Evolutionary conservation across 2,329 filamentous ascomycete species (phyloP).

Genomic region (Plectosphaerella sp.): DNA sequence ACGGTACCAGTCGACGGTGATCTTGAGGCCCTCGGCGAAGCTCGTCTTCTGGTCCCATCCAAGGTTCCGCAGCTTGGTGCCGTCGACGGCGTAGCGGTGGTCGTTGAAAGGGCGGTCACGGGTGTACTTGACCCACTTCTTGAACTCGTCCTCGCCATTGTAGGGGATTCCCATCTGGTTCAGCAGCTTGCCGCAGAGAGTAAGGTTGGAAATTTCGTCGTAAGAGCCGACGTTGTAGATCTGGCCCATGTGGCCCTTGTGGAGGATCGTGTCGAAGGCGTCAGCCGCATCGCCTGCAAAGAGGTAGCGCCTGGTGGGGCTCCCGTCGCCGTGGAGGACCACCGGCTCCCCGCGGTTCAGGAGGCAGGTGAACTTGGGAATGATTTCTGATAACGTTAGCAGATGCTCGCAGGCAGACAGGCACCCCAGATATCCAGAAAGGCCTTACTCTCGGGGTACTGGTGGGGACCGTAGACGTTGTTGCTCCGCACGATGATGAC

Average conservation of each 20-base stretch:
- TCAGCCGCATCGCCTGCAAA: conserved; percentile 77
- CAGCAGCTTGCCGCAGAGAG: conserved; percentile 63
- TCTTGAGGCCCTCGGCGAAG: conserved; percentile 58
- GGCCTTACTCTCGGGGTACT: conserved; percentile 73
- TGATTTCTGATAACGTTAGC: conserved; percentile 58
- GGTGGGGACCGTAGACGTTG: conserved; percentile 82
- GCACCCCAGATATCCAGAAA: background rate
- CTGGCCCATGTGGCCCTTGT: conserved; percentile 69
- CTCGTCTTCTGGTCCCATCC: conserved; percentile 66
- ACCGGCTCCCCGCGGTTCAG: conserved; percentile 63
- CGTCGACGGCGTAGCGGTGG: conserved; percentile 67
- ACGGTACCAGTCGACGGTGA: conserved; percentile 67
- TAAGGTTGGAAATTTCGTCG: conserved; percentile 72
- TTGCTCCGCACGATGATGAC: conserved; percentile 78
- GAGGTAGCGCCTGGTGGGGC: conserved; percentile 69
- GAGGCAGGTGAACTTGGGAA: conserved; percentile 75
- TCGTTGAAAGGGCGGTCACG: conserved; percentile 78
- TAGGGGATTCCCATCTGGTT: conserved; percentile 54
- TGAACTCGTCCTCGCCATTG: conserved; percentile 45
- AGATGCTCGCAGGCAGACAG: conserved; percentile 1
- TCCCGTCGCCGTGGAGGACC: conserved; percentile 72
- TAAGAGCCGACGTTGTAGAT: conserved; percentile 79
- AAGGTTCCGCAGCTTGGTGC: conserved; percentile 59
- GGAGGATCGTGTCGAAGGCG: conserved; percentile 79
- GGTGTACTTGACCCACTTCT: conserved; percentile 68